Evolutionary conservation across 495 filamentous ascomycete genomes (phyloP), one percentile per base, ranked within the genome.

Genomic region (Aspergillus bertholletiae): DNA sequence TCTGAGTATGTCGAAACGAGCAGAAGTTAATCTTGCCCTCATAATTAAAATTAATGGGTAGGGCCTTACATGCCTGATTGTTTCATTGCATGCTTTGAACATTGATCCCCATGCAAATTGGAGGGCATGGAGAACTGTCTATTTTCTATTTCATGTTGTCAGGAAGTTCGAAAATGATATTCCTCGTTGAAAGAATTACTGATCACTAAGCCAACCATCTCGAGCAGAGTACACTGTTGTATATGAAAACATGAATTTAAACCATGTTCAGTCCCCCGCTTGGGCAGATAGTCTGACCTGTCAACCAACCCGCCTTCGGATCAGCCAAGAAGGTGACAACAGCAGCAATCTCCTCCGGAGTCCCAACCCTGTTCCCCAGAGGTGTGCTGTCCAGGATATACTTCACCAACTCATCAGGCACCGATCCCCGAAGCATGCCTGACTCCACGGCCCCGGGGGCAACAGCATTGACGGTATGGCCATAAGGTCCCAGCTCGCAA

Each of bases 271-370:
- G 67, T 5, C 79, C 83, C 2, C 84, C 83, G 74, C 84, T 85
- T 11, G 75, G 78, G 46, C 71, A 69, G 21, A 86, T 53, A 17
- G 76, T 63, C 71, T 87, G 82, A 5, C 85, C 84, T 5, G 78
- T 80, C 26, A 87, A 69, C 82, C 82, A 88, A 15, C 65, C 64
- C 20, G 70, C 65, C 18, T 72, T 70, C 50, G 73, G 68, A 18
- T 77, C 64, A 9, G 69, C 69, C 51, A 86, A 55, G 52, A 80
- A 85, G 6, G 54, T 72, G 8, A 84, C 67, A 7, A 75, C 73
- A 35, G 72, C 67, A 0, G 84, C 82, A 46, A 87, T 72, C 49
- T 88, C 84, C 50, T 83, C 79, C 5, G 80, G 73, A 28, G 58
- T 72, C 0, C 82, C 84, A 44, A 80, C 57, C 53, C 78, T 63